A percentile compares a stretch with the other conserved stretches of the same genome.
These are phyloP conservation scores for Wickerhamomyces subpelliculosus DNA, from an alignment of 805 yeast genomes.

Conservation along the genomic window DNA sequence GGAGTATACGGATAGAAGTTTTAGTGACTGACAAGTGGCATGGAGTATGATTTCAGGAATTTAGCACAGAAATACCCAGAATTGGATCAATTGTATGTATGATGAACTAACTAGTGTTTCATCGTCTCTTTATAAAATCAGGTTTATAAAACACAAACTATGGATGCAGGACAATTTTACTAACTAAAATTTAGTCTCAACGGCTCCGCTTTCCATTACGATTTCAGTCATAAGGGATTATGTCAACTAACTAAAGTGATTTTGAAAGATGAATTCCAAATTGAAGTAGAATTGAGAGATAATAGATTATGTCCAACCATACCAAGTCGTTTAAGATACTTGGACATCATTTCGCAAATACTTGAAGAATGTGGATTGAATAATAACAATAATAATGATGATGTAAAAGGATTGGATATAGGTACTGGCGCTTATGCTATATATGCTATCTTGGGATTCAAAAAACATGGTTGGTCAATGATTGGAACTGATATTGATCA, in stretches of 20 bases:
- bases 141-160: too few species aligned
- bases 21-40: too few species aligned
- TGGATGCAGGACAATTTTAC: too few species aligned
- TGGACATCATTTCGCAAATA: conserved; percentile 5
- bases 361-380: conserved; percentile 7
- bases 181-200: not conserved
- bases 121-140: too few species aligned
- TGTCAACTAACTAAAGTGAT: conserved; percentile 8
- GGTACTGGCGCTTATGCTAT: conserved; percentile 46
- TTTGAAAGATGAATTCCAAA: conserved; percentile 4
- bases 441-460: conserved; percentile 35
- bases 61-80: not conserved
- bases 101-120: too few species aligned
- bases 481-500: conserved; percentile 37
- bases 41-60: not conserved
- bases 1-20: too few species aligned
- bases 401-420: conserved; percentile 33
- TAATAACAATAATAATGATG: not conserved
- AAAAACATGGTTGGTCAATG: conserved; percentile 22
- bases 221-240: not conserved
- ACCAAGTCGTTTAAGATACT: conserved; percentile 11
- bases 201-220: not conserved
- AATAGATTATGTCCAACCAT: conserved; percentile 15
- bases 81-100: not conserved
- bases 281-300: conserved; percentile 3